These are phyloP conservation scores for Raddia guianensis DNA, from an alignment of 176 grass and related monocot species.

Conservation along the genomic window DNA sequence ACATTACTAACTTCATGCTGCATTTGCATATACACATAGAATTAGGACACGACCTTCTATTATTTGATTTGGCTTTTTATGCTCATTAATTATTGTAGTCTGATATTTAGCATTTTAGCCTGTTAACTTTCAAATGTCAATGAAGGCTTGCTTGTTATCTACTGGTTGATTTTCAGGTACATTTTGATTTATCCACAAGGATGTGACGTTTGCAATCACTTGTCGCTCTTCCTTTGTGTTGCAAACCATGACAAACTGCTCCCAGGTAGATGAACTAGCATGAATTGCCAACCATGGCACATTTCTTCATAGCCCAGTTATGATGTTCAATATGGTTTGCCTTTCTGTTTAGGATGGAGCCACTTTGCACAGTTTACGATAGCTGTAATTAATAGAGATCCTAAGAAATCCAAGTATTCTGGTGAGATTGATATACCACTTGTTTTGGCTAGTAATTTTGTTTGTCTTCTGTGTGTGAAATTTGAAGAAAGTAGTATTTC, in stretches of 20 bases:
- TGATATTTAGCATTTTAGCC: constrained; percentile 17
- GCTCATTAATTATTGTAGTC: neutral
- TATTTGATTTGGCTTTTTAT: neutral
- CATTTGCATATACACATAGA: neutral
- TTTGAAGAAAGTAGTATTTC: constrained; percentile 58
- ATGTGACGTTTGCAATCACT: constrained; percentile 95
- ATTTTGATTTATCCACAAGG: constrained; percentile 99
- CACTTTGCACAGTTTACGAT: constrained; percentile 98
- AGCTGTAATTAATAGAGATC: constrained; percentile 99
- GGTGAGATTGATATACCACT: constrained; percentile 61
- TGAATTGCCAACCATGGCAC: constrained; percentile 28
- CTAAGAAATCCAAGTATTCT: constrained; percentile 99
- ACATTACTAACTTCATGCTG: neutral
- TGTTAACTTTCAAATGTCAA: neutral
- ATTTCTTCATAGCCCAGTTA: constrained; percentile 12
- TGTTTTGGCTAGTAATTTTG: constrained; percentile 32
- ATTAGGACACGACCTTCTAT: neutral
- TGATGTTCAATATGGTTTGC: constrained; percentile 41
- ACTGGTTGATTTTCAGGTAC: constrained; percentile 72
- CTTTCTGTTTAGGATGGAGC: constrained; percentile 82
- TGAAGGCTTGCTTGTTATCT: neutral
- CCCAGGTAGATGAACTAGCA: constrained; percentile 64
- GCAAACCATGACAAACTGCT: constrained; percentile 96
- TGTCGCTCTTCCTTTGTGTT: constrained; percentile 99
- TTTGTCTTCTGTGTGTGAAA: constrained; percentile 36